Evolutionary conservation across 108 stramenopile species (phyloP), one percentile per base, ranked within the genome.

Genomic region (Skeletonema tropicum): DNA sequence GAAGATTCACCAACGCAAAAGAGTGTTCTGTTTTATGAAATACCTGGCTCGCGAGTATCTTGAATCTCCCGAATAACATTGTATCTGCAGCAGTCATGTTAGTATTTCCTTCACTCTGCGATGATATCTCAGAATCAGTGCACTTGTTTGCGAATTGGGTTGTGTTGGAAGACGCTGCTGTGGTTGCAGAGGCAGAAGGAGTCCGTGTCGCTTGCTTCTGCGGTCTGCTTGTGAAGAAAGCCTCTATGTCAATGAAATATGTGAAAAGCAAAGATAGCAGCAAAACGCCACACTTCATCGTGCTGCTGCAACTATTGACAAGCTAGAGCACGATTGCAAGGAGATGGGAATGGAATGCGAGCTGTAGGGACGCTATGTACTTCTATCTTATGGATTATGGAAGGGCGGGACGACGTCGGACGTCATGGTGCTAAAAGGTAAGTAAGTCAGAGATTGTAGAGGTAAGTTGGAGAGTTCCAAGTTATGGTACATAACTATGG

Each of bases 1-100:
- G 88, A 17, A 97, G 83, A 84, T 97, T 97, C 65, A 95, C 94
- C 88, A 97, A 84, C 58, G 89, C 92, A 55, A 77, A 68, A 32
- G 75, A 77, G 15, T 81, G 30, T 23, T 55, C 32, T 10, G 93
- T 75, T 68, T 68, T 70, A 73, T 80, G 77, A 76, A 94, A 94
- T 42, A 94, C 84, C 68, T 85, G 84, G 21, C 70, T 68, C 10
- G 82, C 39, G 2, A 87, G 75, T 68, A 94, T 92, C 62, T 82
- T 65, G 82, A 94, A 94, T 63, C 83, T 84, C 49, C 93, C 93
- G 85, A 94, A 94, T 23, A 55, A 55, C 52, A 55, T 55, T 23
- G 52, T 23, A 23, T 23, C 52, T n/a, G 42, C 3, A 45, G 2
- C 42, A 45, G 13, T 45, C 52, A 55, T 55, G 23, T 55, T 55